A percentile compares a stretch with the other conserved stretches of the same genome.
Evolutionary conservation across 2,329 filamentous ascomycete genomes (phyloP).

Genomic region (Coniosporium tulheliwenetii): DNA sequence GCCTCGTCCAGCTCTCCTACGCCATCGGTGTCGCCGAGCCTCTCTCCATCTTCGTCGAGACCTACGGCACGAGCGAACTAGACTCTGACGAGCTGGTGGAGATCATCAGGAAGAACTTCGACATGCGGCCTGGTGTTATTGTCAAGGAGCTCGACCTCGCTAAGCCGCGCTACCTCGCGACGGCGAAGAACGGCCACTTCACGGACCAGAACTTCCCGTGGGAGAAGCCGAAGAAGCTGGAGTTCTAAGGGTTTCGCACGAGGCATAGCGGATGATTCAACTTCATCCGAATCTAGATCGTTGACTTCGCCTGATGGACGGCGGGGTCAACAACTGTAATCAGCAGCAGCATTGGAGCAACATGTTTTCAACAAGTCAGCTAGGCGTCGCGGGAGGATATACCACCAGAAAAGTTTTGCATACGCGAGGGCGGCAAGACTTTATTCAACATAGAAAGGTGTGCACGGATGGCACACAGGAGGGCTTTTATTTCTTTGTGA

Average conservation of each 20-base stretch:
- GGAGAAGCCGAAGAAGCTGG: slow-evolving; percentile 91
- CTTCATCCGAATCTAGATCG: not conserved
- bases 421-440: slow-evolving; percentile 1
- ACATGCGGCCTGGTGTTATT: slow-evolving; percentile 95
- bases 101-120: slow-evolving; percentile 93
- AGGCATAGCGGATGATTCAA: slow-evolving; percentile 2
- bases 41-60: slow-evolving; percentile 93
- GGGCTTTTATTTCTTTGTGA: slow-evolving; percentile 5
- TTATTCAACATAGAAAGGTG: slow-evolving; percentile 10
- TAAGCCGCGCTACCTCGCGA: slow-evolving; percentile 96
- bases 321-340: no score
- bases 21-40: slow-evolving; percentile 98
- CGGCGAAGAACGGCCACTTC: slow-evolving; percentile 99
- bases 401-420: not conserved
- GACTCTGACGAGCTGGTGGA: slow-evolving; percentile 82
- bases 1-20: slow-evolving; percentile 95
- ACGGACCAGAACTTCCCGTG: slow-evolving; percentile 96
- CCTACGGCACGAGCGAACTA: slow-evolving; percentile 87
- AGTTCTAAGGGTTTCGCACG: slow-evolving; percentile 1
- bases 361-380: no score
- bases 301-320: no score
- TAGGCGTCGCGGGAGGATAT: no score
- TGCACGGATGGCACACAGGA: slow-evolving; percentile 2
- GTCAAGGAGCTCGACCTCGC: slow-evolving; percentile 91
- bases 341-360: no score